Evolutionary conservation across 495 filamentous ascomycete genomes (phyloP).

Genomic region (Penicillium odoratum): DNA sequence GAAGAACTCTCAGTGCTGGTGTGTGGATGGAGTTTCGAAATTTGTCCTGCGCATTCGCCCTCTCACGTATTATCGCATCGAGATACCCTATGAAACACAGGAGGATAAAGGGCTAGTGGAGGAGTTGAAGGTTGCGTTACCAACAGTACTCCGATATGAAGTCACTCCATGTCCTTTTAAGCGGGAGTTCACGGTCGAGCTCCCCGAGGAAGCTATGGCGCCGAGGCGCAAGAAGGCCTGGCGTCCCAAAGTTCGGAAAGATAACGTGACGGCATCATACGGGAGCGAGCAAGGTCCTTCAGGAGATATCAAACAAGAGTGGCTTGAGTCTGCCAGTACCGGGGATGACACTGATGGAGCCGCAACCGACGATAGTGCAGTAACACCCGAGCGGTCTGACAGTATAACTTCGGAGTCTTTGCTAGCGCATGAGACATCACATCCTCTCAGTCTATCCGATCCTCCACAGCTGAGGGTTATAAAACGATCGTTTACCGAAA

Average conservation of each 20-base stretch:
- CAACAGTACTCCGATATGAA: constrained; percentile 75
- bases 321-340: constrained; percentile 31
- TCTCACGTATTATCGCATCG: constrained; percentile 85
- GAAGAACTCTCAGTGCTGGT: constrained; percentile 89
- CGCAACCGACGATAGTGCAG: constrained; percentile 38
- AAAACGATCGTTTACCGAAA: constrained; percentile 36
- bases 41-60: constrained; percentile 80
- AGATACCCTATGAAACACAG: constrained; percentile 63
- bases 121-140: constrained; percentile 67
- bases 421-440: constrained; percentile 25
- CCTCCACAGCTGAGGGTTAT: constrained; percentile 20
- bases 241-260: constrained; percentile 60
- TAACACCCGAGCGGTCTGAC: constrained; percentile 29
- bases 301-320: constrained; percentile 17
- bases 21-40: constrained; percentile 78
- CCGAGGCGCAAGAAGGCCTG: constrained; percentile 69
- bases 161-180: constrained; percentile 85
- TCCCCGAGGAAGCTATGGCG: constrained; percentile 67
- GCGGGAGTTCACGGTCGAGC: constrained; percentile 68
- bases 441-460: constrained; percentile 14
- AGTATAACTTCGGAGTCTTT: constrained; percentile 30
- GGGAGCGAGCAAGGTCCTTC: constrained; percentile 13
- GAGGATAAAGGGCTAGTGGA: constrained; percentile 61
- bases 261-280: constrained; percentile 28
- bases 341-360: constrained; percentile 43